Base-by-base conservation (phyloP, 176 grass and related monocot species). In the Oryza meyeriana region DNA sequence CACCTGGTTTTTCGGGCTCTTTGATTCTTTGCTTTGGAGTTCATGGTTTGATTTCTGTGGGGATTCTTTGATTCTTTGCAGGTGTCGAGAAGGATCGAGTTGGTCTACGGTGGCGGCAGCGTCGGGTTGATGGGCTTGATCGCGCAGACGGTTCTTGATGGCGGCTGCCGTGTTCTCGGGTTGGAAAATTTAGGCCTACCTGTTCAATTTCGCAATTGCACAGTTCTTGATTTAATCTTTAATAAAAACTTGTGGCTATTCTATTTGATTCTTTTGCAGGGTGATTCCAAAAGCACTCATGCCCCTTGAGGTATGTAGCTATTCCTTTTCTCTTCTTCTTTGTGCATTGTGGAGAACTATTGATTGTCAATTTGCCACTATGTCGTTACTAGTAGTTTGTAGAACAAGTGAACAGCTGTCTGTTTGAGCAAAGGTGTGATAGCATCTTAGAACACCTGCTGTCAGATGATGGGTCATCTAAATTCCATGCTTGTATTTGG, bases 31-130 rank as follows among this genome's bases (percentile, higher is more conserved):
- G 47, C 48, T 52, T 25, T 84, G 14, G 4, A 29, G 66, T 75
- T 81, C 71, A 64, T 64, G 69, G 62, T 71, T 38, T 61, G 63
- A 66, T 69, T 85, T 64, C 18, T 39, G 39, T 74, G 58, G 45
- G 17, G 64, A 36, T 25, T 57, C 4, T 55, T 63, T 25, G 17
- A 27, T 9, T n/a, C 61, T 10, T 14, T 84, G 79, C 72, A 99
- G 96, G 91, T 95, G 61, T 88, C 64, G 47, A 93, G 85, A 83
- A 82, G 74, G 71, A 85, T 99, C 81, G 67, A 92, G 91, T 88
- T 99, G 85, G 89, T 99, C 79, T 99, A 99, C 62, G 96, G 96
- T 81, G 96, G 96, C 47, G 93, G 96, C 58, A 99, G 96, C 73
- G 77, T 99, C 72, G 96, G 96, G 77, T 45, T 99, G 76, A 99